Percentiles rank a stretch among this genome's conserved stretches.
These are phyloP conservation scores for Moesziomyces sp. DNA, from an alignment of 1,284 basidiomycete species.

Conservation along the genomic window DNA sequence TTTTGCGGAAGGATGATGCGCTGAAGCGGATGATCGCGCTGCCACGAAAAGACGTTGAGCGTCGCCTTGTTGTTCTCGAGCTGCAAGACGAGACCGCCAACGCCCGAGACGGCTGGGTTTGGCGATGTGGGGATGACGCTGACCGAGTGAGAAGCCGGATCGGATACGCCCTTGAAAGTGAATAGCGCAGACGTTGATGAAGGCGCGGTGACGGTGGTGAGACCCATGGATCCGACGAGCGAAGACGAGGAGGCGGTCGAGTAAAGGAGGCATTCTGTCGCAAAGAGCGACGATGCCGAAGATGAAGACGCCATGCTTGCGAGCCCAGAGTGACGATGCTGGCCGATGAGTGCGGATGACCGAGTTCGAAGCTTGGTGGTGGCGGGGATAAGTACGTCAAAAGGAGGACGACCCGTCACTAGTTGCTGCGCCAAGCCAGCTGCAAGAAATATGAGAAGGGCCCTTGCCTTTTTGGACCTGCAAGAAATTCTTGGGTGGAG, in stretches of 20 bases:
- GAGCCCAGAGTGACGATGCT: too few species aligned
- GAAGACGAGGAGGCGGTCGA: slow-evolving; percentile 51
- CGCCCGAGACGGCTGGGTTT: slow-evolving; percentile 74
- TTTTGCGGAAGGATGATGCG: slow-evolving; percentile 91
- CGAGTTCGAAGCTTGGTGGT: too few species aligned
- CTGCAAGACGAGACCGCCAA: slow-evolving; percentile 80
- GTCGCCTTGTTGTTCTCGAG: slow-evolving; percentile 82
- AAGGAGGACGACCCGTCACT: too few species aligned
- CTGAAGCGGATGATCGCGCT: slow-evolving; percentile 75
- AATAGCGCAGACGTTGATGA: slow-evolving; percentile 51
- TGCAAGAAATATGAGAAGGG: neutral
- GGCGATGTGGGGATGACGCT: slow-evolving; percentile 35
- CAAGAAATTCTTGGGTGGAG: slow-evolving; percentile 18
- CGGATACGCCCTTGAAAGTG: slow-evolving; percentile 54
- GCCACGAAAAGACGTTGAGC: slow-evolving; percentile 82
- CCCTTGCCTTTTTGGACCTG: neutral
- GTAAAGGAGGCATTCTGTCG: slow-evolving; percentile 54
- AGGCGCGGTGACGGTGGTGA: slow-evolving; percentile 45
- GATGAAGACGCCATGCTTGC: slow-evolving; percentile 27
- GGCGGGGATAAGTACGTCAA: too few species aligned
- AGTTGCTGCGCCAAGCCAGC: neutral
- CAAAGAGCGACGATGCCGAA: slow-evolving; percentile 43
- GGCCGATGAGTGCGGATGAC: too few species aligned
- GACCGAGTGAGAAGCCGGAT: slow-evolving; percentile 49
- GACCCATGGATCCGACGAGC: slow-evolving; percentile 43